Percentiles rank a stretch among this genome's conserved stretches.
These are phyloP conservation scores for Cyberlindnera mrakii DNA, from an alignment of 805 yeast genomes.

Conservation along the genomic window DNA sequence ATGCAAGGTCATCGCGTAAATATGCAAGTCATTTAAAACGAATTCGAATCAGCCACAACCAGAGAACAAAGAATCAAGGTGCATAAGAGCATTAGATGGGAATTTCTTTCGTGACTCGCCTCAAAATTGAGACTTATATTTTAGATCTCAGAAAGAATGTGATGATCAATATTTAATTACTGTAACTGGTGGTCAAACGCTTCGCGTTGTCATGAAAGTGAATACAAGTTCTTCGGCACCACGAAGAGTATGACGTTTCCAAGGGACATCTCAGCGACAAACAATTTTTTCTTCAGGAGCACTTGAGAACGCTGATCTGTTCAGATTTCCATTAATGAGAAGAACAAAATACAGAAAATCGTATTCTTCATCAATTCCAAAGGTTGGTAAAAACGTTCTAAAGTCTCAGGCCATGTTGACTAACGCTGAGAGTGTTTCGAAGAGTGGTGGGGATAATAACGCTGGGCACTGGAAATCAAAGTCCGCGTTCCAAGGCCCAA, in stretches of 20 bases:
- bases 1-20: no score
- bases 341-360: constrained; percentile 74
- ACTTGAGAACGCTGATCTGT: constrained; percentile 48
- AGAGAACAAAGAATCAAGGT: no score
- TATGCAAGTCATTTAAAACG: no score
- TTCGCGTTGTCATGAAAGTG: constrained; percentile 67
- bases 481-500: constrained; percentile 47
- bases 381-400: constrained; percentile 67
- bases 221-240: constrained; percentile 72
- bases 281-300: constrained; percentile 55
- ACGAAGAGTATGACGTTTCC: constrained; percentile 81
- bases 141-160: no score
- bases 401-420: constrained; percentile 42
- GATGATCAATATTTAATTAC: no score
- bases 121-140: no score
- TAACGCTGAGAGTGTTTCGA: constrained; percentile 27
- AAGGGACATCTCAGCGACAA: constrained; percentile 70
- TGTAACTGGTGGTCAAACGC: constrained; percentile 54
- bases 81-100: no score
- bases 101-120: no score
- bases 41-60: no score
- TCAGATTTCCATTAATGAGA: constrained; percentile 71
- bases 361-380: constrained; percentile 44
- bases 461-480: constrained; percentile 63
- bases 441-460: constrained; percentile 32